A percentile compares a stretch with the other conserved stretches of the same genome.
Evolutionary conservation across 23 red algal species (phyloP).

Genomic region (Gracilaria vermiculophylla): DNA sequence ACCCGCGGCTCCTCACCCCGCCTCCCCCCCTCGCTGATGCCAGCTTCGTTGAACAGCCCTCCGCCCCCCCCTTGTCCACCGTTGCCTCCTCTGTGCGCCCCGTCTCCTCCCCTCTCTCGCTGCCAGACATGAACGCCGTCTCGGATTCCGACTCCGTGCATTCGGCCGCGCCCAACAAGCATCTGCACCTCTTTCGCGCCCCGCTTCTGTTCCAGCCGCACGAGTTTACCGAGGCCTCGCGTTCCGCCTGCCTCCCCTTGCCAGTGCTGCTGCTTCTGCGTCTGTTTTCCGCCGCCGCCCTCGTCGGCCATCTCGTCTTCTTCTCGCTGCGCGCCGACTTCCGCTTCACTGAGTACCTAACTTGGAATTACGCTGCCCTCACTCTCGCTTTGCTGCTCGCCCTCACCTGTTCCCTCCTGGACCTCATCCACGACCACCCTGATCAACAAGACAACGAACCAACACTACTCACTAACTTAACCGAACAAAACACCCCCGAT

Average conservation of each 20-base stretch:
- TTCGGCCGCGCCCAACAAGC: neutral
- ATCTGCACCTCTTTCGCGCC: neutral
- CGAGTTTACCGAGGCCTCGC: neutral
- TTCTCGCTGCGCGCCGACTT: slow-evolving; percentile 34
- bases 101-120: neutral
- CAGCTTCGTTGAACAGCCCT: slow-evolving; percentile 20
- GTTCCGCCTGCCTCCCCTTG: slow-evolving; percentile 16
- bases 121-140: slow-evolving; percentile 30
- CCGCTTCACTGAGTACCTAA: slow-evolving; percentile 13
- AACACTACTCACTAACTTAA: neutral
- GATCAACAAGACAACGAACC: slow-evolving; percentile 30
- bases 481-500: neutral
- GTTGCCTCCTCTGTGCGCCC: neutral
- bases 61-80: slow-evolving; percentile 35
- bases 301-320: slow-evolving; percentile 46
- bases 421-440: slow-evolving; percentile 25
- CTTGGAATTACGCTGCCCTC: slow-evolving; percentile 38
- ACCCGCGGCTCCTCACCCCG: neutral
- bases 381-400: slow-evolving; percentile 29
- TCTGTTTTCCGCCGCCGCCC: slow-evolving; percentile 7
- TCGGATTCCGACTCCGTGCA: slow-evolving; percentile 21
- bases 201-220: slow-evolving; percentile 14
- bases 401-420: slow-evolving; percentile 34
- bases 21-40: neutral
- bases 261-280: neutral